phyloP scores from a whole-genome alignment of 23 red algal species.

The Gracilaria caudata region DNA sequence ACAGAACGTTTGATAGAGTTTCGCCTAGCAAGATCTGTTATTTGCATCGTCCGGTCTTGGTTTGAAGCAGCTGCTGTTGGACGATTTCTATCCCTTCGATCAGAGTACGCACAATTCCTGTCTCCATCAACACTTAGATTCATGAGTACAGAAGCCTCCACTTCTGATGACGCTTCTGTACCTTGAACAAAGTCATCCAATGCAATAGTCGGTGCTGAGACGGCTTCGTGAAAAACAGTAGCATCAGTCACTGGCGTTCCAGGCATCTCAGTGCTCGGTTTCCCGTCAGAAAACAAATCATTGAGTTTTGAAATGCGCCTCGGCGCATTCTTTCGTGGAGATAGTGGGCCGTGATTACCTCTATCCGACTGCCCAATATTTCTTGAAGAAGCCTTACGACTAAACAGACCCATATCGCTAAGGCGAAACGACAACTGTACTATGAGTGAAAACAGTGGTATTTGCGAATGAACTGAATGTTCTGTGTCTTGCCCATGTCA shows the following conservation, averaged over 20 bases:
- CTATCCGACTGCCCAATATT: neutral
- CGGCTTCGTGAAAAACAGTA: neutral
- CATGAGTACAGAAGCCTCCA: neutral
- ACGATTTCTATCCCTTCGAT: conserved; percentile 30
- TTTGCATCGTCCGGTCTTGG: conserved; percentile 27
- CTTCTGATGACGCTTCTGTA: neutral
- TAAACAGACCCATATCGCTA: neutral
- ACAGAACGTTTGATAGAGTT: conserved; percentile 52
- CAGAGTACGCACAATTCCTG: neutral
- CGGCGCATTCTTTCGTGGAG: conserved; percentile 5
- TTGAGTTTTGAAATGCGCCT: neutral
- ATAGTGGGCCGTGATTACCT: neutral
- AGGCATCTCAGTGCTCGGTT: neutral
- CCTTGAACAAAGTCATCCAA: conserved; percentile 42
- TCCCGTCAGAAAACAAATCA: conserved; percentile 33
- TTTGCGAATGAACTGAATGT: neutral
- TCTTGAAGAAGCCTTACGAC: neutral
- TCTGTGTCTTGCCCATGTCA: neutral
- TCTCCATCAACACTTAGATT: conserved; percentile 2
- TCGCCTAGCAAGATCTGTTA: conserved; percentile 35
- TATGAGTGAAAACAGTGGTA: neutral
- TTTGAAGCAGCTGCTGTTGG: neutral
- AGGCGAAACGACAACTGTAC: neutral
- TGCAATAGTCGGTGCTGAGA: conserved; percentile 34
- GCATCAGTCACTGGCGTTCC: conserved; percentile 23